These are phyloP conservation scores for Talaromyces funiculosus DNA, from an alignment of 2,329 filamentous ascomycete genomes.

Conservation along the genomic window DNA sequence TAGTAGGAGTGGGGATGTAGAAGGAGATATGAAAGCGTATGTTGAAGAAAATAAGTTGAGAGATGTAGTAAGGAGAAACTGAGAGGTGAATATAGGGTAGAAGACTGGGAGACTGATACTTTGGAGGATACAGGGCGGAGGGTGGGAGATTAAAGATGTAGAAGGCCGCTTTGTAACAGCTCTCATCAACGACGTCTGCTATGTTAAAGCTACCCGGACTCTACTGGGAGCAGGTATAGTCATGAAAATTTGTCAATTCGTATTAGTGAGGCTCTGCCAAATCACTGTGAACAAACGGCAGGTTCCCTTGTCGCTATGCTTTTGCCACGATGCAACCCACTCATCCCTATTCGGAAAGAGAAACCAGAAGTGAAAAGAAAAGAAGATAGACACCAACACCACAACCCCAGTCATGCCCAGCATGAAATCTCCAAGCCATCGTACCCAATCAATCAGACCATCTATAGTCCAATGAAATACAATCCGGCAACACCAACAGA, in stretches of 20 bases:
- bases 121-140: too few relatives aligned
- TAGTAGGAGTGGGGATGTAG: too few relatives aligned
- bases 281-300: neutral
- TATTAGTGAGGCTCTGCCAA: conserved; percentile 3
- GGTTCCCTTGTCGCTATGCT: neutral
- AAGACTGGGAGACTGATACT: too few relatives aligned
- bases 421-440: neutral
- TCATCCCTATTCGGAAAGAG: neutral
- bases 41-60: too few relatives aligned
- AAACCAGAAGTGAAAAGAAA: neutral
- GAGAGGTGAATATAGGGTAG: too few relatives aligned
- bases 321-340: neutral
- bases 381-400: neutral
- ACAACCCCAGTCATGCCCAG: neutral
- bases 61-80: too few relatives aligned
- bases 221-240: neutral
- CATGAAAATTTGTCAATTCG: neutral
- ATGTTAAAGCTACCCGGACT: too few relatives aligned
- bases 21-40: too few relatives aligned
- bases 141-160: too few relatives aligned
- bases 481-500: conserved; percentile 6
- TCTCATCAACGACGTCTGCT: too few relatives aligned
- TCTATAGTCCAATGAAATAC: conserved; percentile 9
- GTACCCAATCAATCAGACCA: neutral
- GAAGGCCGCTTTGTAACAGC: too few relatives aligned